phyloP scores from a whole-genome alignment of 306 rosid genomes.

The Trifolium pratense region DNA sequence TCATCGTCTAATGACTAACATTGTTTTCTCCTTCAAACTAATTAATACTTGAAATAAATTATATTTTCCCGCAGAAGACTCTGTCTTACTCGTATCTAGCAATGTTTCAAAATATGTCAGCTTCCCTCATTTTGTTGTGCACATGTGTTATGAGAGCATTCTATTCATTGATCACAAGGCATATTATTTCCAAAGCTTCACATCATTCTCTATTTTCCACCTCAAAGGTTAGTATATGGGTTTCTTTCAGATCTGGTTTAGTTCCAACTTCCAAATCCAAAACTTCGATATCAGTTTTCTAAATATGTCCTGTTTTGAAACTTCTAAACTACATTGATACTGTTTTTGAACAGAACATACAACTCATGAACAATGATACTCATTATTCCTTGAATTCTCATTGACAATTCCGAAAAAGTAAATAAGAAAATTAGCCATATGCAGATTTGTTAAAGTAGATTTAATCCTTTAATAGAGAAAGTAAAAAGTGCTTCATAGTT shows the following conservation, averaged over 20 bases:
- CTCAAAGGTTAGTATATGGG: slow-evolving; percentile 7
- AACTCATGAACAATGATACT: slow-evolving; percentile 9
- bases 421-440: background rate
- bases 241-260: slow-evolving; percentile 6
- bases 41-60: background rate
- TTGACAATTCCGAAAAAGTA: slow-evolving; percentile 23
- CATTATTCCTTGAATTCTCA: background rate
- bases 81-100: slow-evolving; percentile 20
- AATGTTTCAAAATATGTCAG: slow-evolving; percentile 8
- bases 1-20: slow-evolving; percentile 10
- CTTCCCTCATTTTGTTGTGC: slow-evolving; percentile 24
- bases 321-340: slow-evolving; percentile 8
- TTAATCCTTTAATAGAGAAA: slow-evolving; percentile 18
- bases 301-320: slow-evolving; percentile 13
- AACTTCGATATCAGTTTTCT: background rate
- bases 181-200: slow-evolving; percentile 15
- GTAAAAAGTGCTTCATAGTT: slow-evolving; percentile 27
- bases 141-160: slow-evolving; percentile 1
- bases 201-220: slow-evolving; percentile 13
- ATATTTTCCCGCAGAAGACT: background rate
- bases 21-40: slow-evolving; percentile 8
- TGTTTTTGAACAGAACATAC: slow-evolving; percentile 2
- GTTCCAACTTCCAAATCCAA: slow-evolving; percentile 8
- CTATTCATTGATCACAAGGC: slow-evolving; percentile 18
- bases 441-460: slow-evolving; percentile 24